Conservation (phyloP, 2,329 filamentous ascomycete species). For the Helotiales sp. region DNA sequence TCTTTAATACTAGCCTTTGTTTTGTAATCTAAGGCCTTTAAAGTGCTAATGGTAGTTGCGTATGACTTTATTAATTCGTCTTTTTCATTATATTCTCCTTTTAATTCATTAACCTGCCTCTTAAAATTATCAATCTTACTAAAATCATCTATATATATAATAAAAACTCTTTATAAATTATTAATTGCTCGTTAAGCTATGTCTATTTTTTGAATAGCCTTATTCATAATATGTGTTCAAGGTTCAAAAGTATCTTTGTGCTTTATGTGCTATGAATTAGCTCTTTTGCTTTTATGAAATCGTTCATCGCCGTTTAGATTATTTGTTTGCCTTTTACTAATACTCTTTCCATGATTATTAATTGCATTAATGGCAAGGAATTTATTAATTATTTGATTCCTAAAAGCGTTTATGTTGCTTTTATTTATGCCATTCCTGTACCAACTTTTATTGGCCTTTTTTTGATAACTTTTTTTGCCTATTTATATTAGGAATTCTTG, state of each 20-base stretch:
- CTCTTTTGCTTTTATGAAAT: slow-evolving; percentile 11
- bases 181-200: not conserved
- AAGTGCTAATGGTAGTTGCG: not conserved
- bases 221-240: not conserved
- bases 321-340: slow-evolving; percentile 13
- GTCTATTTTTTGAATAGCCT: not conserved
- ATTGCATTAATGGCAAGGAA: not conserved
- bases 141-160: not conserved
- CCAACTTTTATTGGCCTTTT: slow-evolving; percentile 11
- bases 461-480: slow-evolving; percentile 10
- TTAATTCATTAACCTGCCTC: not conserved
- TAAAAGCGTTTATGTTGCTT: slow-evolving; percentile 6
- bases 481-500: not conserved
- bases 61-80: not conserved
- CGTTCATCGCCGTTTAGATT: slow-evolving; percentile 7
- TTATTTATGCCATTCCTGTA: slow-evolving; percentile 15
- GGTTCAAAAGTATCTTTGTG: not conserved
- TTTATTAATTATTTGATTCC: not conserved
- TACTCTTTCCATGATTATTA: slow-evolving; percentile 2
- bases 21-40: not conserved
- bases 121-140: not conserved
- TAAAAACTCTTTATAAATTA: not conserved
- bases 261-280: not conserved
- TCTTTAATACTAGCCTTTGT: not conserved
- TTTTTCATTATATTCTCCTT: not conserved